phyloP scores from a whole-genome alignment of 805 yeast genomes.

The Priceomyces melissophilus region DNA sequence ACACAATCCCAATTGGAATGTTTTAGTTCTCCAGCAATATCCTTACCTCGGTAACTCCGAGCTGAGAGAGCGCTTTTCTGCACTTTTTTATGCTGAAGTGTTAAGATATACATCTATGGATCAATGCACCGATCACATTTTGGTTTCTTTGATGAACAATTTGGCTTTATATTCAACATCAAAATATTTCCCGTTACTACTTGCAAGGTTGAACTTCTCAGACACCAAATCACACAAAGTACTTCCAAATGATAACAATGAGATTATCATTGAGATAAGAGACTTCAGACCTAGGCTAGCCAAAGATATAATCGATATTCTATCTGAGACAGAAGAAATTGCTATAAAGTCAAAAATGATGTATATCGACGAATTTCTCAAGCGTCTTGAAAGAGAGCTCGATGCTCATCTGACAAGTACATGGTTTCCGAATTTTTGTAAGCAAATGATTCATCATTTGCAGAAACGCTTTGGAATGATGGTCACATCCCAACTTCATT shows the following conservation, averaged over 20 bases:
- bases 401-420: constrained; percentile 19
- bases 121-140: constrained; percentile 20
- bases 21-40: constrained; percentile 32
- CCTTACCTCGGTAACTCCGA: constrained; percentile 37
- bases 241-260: constrained; percentile 14
- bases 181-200: constrained; percentile 21
- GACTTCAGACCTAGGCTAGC: constrained; percentile 17
- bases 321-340: constrained; percentile 10
- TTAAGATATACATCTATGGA: constrained; percentile 17
- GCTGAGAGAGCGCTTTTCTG: constrained; percentile 32
- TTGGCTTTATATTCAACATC: constrained; percentile 24
- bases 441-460: constrained; percentile 19
- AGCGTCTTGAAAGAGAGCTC: constrained; percentile 23
- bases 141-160: constrained; percentile 20
- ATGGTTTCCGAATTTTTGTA: constrained; percentile 30
- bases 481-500: constrained; percentile 10
- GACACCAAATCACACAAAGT: constrained; percentile 15
- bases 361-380: constrained; percentile 19
- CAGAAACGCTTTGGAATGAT: constrained; percentile 14
- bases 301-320: constrained; percentile 15
- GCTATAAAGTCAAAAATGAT: constrained; percentile 10
- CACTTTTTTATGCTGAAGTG: constrained; percentile 25
- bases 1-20: constrained; percentile 30
- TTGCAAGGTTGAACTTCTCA: constrained; percentile 10
- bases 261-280: too few species aligned